Conservation (phyloP, 176 grass and related monocot genomes). For the Rhynchospora pubera region DNA sequence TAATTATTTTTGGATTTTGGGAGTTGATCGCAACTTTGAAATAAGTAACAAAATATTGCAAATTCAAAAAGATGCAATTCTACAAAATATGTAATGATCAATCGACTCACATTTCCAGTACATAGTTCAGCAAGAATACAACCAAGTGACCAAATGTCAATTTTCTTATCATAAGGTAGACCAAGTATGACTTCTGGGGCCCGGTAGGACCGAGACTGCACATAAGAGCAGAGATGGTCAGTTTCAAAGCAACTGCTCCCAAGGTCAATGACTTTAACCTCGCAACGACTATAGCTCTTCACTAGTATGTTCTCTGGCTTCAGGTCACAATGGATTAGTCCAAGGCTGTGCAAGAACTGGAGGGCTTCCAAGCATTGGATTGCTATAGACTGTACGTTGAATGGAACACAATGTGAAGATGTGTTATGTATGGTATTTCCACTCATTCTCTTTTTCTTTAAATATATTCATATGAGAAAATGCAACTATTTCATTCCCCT, state of each 20-base stretch:
- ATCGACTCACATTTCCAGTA: slow-evolving; percentile 87
- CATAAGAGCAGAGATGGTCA: slow-evolving; percentile 90
- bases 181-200: slow-evolving; percentile 96
- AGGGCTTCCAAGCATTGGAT: slow-evolving; percentile 95
- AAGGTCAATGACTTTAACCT: slow-evolving; percentile 98
- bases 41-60: neutral
- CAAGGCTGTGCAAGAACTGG: slow-evolving; percentile 89
- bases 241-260: slow-evolving; percentile 99
- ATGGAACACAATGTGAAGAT: slow-evolving; percentile 14
- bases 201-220: slow-evolving; percentile 93
- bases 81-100: neutral
- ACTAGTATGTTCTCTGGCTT: slow-evolving; percentile 99
- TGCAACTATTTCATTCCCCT: too few relatives aligned
- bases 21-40: neutral
- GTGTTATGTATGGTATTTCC: neutral
- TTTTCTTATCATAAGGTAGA: slow-evolving; percentile 95
- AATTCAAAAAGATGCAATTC: neutral
- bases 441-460: neutral
- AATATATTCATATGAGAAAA: neutral
- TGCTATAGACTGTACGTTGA: slow-evolving; percentile 73
- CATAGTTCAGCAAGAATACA: slow-evolving; percentile 99
- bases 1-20: too few relatives aligned
- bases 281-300: slow-evolving; percentile 98
- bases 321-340: slow-evolving; percentile 97
- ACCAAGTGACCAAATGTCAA: slow-evolving; percentile 98